These are phyloP conservation scores for Ehretia macrophylla DNA, from an alignment of 257 asterid genomes.

Conservation along the genomic window DNA sequence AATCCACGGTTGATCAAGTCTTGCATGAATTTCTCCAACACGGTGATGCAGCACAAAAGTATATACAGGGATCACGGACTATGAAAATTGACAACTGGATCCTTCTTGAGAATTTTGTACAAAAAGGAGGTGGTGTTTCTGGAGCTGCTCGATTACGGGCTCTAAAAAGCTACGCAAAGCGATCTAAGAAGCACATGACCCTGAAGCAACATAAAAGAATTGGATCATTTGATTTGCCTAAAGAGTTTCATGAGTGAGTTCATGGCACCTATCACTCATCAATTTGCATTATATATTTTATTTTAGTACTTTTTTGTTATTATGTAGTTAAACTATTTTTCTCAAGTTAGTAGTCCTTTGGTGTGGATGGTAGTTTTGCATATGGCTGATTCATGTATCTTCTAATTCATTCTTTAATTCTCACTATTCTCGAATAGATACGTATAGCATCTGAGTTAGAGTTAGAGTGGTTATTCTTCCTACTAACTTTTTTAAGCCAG, in stretches of 20 bases:
- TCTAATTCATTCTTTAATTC: too few species aligned
- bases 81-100: conserved; percentile 68
- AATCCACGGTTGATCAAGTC: conserved; percentile 37
- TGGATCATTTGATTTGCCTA: conserved; percentile 59
- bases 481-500: too few species aligned
- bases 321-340: too few species aligned
- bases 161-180: conserved; percentile 44
- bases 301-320: not conserved
- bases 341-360: too few species aligned
- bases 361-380: too few species aligned
- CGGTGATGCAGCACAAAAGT: conserved; percentile 79
- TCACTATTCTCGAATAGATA: too few species aligned
- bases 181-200: conserved; percentile 81
- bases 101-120: conserved; percentile 80
- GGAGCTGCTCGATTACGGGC: conserved; percentile 23
- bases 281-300: not conserved
- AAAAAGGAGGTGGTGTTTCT: conserved; percentile 33
- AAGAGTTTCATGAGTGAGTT: conserved; percentile 66
- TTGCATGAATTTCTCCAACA: conserved; percentile 74
- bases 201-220: conserved; percentile 56
- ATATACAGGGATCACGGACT: conserved; percentile 70
- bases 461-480: too few species aligned
- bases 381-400: too few species aligned
- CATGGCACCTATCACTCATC: conserved; percentile 2
- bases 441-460: too few species aligned